A percentile compares a stretch with the other conserved stretches of the same genome.
Conservation (phyloP, 1,284 basidiomycete genomes). For the Microstroma glucosiphilum region DNA sequence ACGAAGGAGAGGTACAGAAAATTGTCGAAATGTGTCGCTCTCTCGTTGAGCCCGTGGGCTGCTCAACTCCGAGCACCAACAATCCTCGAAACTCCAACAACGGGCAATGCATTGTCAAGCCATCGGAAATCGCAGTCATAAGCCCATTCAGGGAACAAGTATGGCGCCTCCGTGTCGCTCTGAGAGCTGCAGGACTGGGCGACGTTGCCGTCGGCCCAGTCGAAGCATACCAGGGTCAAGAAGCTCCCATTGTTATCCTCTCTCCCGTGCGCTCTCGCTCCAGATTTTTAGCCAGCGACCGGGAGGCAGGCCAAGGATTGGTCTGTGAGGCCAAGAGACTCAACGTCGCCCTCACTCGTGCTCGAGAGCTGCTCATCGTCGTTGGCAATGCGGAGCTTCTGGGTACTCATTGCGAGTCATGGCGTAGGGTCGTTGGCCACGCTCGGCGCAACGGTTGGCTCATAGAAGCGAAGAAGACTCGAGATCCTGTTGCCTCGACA, state of each 20-base stretch:
- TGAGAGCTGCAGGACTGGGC: slow-evolving; percentile 38
- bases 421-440: slow-evolving; percentile 10
- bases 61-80: background rate
- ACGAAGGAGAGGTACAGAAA: slow-evolving; percentile 29
- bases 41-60: slow-evolving; percentile 17
- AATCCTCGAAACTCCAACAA: background rate
- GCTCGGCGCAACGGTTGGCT: slow-evolving; percentile 8
- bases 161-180: slow-evolving; percentile 50
- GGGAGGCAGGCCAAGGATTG: slow-evolving; percentile 45
- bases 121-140: slow-evolving; percentile 50
- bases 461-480: background rate
- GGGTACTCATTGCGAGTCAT: slow-evolving; percentile 4
- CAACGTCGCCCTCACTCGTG: slow-evolving; percentile 53
- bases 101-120: slow-evolving; percentile 15
- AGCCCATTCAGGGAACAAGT: slow-evolving; percentile 53
- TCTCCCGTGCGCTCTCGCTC: slow-evolving; percentile 46
- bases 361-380: slow-evolving; percentile 52
- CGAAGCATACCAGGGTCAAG: slow-evolving; percentile 17
- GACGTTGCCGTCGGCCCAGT: slow-evolving; percentile 39
- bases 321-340: slow-evolving; percentile 51
- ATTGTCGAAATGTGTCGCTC: slow-evolving; percentile 32
- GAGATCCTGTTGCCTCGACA: background rate
- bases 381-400: slow-evolving; percentile 49
- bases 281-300: slow-evolving; percentile 48
- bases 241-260: slow-evolving; percentile 47